phyloP scores from a whole-genome alignment of 2,329 filamentous ascomycete species.

The Sporothrix pallida region DNA sequence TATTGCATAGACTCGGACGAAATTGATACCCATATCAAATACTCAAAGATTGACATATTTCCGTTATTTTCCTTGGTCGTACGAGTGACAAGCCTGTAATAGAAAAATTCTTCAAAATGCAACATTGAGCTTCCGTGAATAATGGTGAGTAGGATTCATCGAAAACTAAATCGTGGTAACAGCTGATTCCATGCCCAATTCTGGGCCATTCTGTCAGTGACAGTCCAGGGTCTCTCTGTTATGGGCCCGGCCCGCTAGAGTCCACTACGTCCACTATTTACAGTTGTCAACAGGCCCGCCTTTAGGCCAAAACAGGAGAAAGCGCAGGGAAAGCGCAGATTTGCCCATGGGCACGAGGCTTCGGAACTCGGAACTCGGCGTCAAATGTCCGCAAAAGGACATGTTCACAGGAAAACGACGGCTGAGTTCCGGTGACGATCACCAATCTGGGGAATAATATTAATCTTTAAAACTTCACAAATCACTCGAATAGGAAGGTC shows the following conservation, averaged over 20 bases:
- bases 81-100: not conserved
- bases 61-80: not conserved
- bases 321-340: not conserved
- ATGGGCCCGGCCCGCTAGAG: not conserved
- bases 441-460: not conserved
- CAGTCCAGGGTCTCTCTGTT: not conserved
- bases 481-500: not conserved
- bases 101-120: not conserved
- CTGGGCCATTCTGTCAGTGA: not conserved
- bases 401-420: not conserved
- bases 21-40: conserved; percentile 19
- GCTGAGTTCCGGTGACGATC: not conserved
- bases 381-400: not conserved
- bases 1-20: conserved; percentile 3
- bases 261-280: not conserved
- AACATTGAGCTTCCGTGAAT: not conserved
- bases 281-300: not conserved
- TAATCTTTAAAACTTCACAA: not conserved
- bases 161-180: not conserved
- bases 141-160: not conserved
- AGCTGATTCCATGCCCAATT: conserved; percentile 3
- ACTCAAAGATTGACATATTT: too few relatives aligned
- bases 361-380: conserved; percentile 22
- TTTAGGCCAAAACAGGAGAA: conserved; percentile 1
- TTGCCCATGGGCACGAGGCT: not conserved